phyloP scores from a whole-genome alignment of 1,139 yeast genomes.

The Taphrina betulina region DNA sequence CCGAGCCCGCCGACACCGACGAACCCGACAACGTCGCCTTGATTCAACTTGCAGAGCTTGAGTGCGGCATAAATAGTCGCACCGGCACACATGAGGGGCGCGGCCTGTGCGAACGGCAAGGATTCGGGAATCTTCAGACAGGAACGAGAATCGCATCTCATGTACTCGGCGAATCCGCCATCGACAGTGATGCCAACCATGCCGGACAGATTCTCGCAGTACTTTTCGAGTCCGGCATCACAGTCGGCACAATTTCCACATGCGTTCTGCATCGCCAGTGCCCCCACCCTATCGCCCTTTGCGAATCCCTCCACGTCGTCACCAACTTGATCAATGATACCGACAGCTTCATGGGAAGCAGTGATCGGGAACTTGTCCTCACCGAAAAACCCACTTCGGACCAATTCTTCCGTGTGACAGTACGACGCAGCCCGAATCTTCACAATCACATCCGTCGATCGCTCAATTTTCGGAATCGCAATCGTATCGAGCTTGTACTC shows the following conservation, averaged over 20 bases:
- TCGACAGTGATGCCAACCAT: conserved; percentile 19
- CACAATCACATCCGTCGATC: conserved; percentile 5
- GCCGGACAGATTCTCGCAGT: conserved; percentile 20
- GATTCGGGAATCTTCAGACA: conserved; percentile 74
- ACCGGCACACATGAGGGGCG: conserved; percentile 81
- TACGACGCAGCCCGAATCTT: conserved; percentile 12
- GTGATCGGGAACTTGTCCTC: conserved; percentile 15
- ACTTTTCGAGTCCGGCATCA: conserved; percentile 11
- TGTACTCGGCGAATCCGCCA: conserved; percentile 81
- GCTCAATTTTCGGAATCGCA: conserved; percentile 1
- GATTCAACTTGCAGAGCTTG: conserved; percentile 61
- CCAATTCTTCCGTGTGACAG: conserved; percentile 20
- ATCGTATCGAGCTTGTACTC: conserved; percentile 11
- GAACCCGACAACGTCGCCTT: conserved; percentile 79
- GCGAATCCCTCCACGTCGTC: not conserved
- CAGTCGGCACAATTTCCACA: conserved; percentile 19
- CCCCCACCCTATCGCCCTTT: conserved; percentile 13
- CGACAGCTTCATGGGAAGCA: conserved; percentile 17
- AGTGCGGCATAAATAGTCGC: conserved; percentile 80
- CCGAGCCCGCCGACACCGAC: conserved; percentile 86
- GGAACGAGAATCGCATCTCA: conserved; percentile 80
- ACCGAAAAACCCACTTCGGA: conserved; percentile 57
- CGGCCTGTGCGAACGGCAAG: conserved; percentile 67
- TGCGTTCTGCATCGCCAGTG: conserved; percentile 13
- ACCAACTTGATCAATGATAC: conserved; percentile 1